These are phyloP conservation scores for Diplotaxis tenuifolia DNA, from an alignment of 345 rosid genomes.

Conservation along the genomic window DNA sequence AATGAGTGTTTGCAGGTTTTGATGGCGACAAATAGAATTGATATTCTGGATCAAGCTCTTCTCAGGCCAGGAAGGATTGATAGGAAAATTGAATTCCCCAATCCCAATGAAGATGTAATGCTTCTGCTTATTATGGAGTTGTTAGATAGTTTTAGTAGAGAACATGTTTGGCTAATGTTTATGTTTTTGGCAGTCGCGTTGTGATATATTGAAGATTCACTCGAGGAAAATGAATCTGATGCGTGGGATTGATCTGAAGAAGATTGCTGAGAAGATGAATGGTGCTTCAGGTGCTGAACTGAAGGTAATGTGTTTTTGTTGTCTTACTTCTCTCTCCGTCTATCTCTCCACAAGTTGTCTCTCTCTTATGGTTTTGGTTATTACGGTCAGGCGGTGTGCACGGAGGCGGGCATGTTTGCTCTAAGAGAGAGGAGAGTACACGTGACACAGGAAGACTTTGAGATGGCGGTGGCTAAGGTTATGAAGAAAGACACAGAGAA, in stretches of 20 bases:
- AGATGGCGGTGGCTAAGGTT: slow-evolving; percentile 99
- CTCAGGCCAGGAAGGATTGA: slow-evolving; percentile 97
- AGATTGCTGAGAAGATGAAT: slow-evolving; percentile 97
- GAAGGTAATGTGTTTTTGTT: slow-evolving; percentile 54
- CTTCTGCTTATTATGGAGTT: not conserved
- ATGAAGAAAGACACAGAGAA: slow-evolving; percentile 99
- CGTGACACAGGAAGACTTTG: slow-evolving; percentile 98
- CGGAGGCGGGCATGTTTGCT: slow-evolving; percentile 99
- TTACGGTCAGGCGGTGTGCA: slow-evolving; percentile 87
- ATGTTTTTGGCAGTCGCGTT: slow-evolving; percentile 75
- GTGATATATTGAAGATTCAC: slow-evolving; percentile 92
- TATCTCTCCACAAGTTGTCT: not conserved
- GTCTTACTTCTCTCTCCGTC: not conserved
- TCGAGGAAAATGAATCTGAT: slow-evolving; percentile 96
- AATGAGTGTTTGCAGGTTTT: slow-evolving; percentile 57
- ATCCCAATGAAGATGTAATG: slow-evolving; percentile 88
- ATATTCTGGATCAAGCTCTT: slow-evolving; percentile 95
- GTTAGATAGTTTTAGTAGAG: not conserved
- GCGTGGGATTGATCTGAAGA: slow-evolving; percentile 98
- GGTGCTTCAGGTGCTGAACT: slow-evolving; percentile 99
- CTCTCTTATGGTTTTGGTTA: not conserved
- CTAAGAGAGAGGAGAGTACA: slow-evolving; percentile 95
- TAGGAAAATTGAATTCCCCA: slow-evolving; percentile 96
- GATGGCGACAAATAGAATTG: slow-evolving; percentile 98
- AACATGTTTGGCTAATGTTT: not conserved